Conservation (phyloP, 768 basidiomycete genomes). For the Daedaleopsis nitida region DNA sequence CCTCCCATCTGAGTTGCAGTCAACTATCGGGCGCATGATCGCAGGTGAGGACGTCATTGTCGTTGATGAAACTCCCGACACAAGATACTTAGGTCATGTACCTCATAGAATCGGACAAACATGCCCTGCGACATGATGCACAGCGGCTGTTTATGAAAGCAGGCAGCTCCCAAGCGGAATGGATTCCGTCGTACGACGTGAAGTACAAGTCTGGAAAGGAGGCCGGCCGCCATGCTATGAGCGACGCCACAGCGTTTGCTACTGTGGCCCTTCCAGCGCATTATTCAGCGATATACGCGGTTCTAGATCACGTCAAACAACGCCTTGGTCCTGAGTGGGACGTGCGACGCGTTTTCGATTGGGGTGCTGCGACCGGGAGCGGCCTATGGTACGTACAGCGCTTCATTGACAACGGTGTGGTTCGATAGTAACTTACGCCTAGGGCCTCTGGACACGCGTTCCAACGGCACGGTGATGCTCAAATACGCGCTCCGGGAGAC, state of each 20-base stretch:
- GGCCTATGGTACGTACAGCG: constrained; percentile 66
- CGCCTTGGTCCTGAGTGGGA: constrained; percentile 66
- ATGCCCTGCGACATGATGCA: constrained; percentile 66
- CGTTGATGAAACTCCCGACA: neutral
- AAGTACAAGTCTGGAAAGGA: constrained; percentile 64
- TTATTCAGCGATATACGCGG: constrained; percentile 78
- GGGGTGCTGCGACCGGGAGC: constrained; percentile 82
- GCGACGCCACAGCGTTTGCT: constrained; percentile 84
- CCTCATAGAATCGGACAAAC: constrained; percentile 61
- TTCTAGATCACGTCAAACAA: constrained; percentile 65
- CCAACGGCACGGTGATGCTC: constrained; percentile 35
- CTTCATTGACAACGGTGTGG: constrained; percentile 9
- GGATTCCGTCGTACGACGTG: constrained; percentile 58
- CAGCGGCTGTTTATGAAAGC: constrained; percentile 64
- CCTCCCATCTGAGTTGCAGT: constrained; percentile 71
- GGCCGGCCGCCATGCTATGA: constrained; percentile 55
- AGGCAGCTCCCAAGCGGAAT: constrained; percentile 37
- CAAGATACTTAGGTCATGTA: constrained; percentile 8
- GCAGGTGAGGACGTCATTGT: constrained; percentile 45
- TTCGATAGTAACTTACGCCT: constrained; percentile 11
- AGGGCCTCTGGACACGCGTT: constrained; percentile 75
- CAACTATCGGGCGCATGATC: constrained; percentile 67
- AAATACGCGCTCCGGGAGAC: constrained; percentile 17
- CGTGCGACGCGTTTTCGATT: constrained; percentile 70
- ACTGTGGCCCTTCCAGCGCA: constrained; percentile 85